Evolutionary conservation across 2,329 filamentous ascomycete species (phyloP), one percentile per base, ranked within the genome.

Genomic region (Aureobasidium leucospermi): DNA sequence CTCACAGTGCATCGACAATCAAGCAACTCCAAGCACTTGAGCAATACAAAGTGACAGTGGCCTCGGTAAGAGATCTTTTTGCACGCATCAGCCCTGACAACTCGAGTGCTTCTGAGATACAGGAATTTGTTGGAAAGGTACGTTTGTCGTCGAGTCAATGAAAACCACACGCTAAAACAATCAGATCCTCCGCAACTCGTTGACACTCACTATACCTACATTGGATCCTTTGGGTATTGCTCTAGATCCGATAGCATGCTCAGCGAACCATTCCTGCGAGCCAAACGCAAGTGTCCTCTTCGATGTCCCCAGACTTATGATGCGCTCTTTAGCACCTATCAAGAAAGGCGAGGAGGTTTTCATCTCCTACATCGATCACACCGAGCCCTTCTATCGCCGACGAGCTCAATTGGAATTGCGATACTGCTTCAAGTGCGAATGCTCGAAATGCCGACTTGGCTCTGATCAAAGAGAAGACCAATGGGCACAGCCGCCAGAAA

Each of bases 261-360:
- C 78, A 15, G 74, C 83, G 45, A 87, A 87, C 62, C 85, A 87
- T 67, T 85, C 81, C 45, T 87, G 85, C 66, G 75, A 79, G 28
- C 81, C 82, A 3, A 87, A 86, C 63, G 77, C 80, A 2, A 77
- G 78, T 32, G 75, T 84, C 16, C 75, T 81, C 11, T 84, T 85
- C 71, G 81, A 85, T 60, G 78, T 81, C 19, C 71, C 77, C 3
- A 67, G 72, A 34, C 69, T 83, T 9, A 73, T 73, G 13, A 66
- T 85, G 34, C 79, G 81, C 36, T 78, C 83, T 0, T 69, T 85
- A 1, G 72, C 71, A 11, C 74, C 77, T 0, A 83, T 87, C 61
- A 68, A 73, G 16, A 75, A 77, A 60, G 78, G 76, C 62, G 79
- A 83, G 32, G 83, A 87, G 67, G 75, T 87, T 32, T 81, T 78